These are phyloP conservation scores for Dryadomyces quercivorus DNA, from an alignment of 2,329 filamentous ascomycete species.

Conservation along the genomic window DNA sequence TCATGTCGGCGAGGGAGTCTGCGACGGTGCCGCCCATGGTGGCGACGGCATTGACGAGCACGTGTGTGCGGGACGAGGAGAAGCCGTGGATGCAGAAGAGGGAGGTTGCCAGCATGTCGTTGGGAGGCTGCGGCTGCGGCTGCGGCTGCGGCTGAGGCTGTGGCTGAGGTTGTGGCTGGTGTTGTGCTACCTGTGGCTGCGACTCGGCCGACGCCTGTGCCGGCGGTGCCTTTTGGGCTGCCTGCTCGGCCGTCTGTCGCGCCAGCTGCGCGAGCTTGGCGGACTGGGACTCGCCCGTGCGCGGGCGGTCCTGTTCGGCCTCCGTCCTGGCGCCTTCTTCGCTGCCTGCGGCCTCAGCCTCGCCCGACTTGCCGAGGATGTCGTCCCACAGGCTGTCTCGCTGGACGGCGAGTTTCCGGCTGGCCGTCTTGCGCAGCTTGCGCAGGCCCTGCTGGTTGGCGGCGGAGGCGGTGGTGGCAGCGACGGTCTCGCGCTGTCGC, in stretches of 20 bases:
- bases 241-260: neutral
- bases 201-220: too few relatives aligned
- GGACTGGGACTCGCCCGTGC: neutral
- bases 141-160: neutral
- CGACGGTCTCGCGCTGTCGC: constrained; percentile 35
- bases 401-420: constrained; percentile 69
- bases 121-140: neutral
- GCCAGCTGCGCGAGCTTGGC: neutral
- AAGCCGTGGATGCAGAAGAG: constrained; percentile 52
- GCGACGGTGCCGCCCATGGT: constrained; percentile 35
- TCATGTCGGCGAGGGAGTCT: constrained; percentile 28
- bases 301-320: too few relatives aligned
- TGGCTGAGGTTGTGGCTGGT: neutral
- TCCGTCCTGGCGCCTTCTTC: neutral
- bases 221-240: too few relatives aligned
- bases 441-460: constrained; percentile 48
- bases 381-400: constrained; percentile 82
- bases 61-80: constrained; percentile 33
- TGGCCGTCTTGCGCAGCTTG: constrained; percentile 80
- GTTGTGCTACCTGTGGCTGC: too few relatives aligned
- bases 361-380: constrained; percentile 47
- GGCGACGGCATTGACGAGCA: constrained; percentile 33
- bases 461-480: constrained; percentile 16
- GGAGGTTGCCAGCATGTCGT: constrained; percentile 33
- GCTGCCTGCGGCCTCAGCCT: constrained; percentile 15